Base-by-base conservation (phyloP, 768 basidiomycete genomes). In the Dentipellis fragilis region DNA sequence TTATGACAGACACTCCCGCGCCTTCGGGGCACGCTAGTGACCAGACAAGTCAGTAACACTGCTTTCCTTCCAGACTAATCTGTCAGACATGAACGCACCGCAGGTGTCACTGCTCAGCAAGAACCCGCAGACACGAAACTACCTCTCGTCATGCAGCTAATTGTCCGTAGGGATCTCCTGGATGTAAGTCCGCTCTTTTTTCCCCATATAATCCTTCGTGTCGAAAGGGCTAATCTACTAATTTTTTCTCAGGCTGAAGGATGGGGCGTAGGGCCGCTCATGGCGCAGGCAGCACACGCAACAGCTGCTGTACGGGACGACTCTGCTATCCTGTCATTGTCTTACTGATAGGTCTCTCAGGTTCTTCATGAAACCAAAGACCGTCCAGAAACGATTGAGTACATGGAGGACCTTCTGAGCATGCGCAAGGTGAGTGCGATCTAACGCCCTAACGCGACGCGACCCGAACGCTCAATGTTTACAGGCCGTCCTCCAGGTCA, bases 211-310 rank as follows among this genome's bases (percentile, higher is more conserved):
- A 51, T 9, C 9, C 23, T 29, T 16, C 23, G 50, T 7, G 9
- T 17, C 9, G 40, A 14, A 2, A 42, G 40, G 2, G 29, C 16
- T 42, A 6, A 10, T 11, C 14, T 12, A 22, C 29, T 42, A 10
- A 51, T 22, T 19, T 5, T 53, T 4, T 36, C 21, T 34, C 37
- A 53, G 52, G 52, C 22, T 19, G 73, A 72, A 52, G 72, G 69
- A 6, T 76, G 75, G 72, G 75, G 74, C 1, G 64, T 72, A 4
- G 75, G 75, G 10, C 73, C 74, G 12, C 66, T 75, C 39, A 73
- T 75, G 74, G 70, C 72, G 6, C 75, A 75, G 57, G 70, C 67
- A 2, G 73, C 74, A 4, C 75, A 75, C 57, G 72, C 72, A 5
- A 73, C 75, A 22, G 66, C 72, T 0, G 75, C 75, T 22, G 75